Base-by-base conservation (phyloP, 371 early-diverging fungal species). In the Cokeromyces recurvatus region DNA sequence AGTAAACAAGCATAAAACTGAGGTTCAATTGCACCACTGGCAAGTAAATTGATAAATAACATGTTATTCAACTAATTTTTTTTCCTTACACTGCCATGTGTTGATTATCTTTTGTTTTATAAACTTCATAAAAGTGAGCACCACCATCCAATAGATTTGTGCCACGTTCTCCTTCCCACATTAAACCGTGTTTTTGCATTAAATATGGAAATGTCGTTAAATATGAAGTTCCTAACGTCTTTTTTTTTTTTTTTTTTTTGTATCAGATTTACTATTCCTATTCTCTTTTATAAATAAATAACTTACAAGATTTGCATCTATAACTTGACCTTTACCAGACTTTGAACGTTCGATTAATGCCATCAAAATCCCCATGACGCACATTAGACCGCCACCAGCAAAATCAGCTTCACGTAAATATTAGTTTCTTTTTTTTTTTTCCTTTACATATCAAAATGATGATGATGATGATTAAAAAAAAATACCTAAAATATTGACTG, bases 301-400 rank as follows among this genome's bases (percentile, higher is more conserved):
- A 37, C 64, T 58, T 64, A 86, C 81, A 77, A 89, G 78, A 41
- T 78, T 77, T 1, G 79, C 78, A 54, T 89, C 90, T 1, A 89
- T 55, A 1, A 89, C 79, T 53, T 85, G 85, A 2, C 90, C 90
- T 49, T 74, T 67, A n/a, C 83, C 83, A 2, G 87, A 78, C 24
- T 49, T 59, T 11, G 50, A n/a, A 9, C 87, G 60, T 45, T 86
- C 84, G 11, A 84, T 44, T 12, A 89, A 49, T 1, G 90, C 86
- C 47, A 85, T 61, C 20, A 87, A 53, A 38, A 89, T 77, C 14
- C 87, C 87, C 53, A 84, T 61, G 0, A 75, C 87, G 44, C 84
- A 82, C 60, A 89, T 71, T 24, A 87, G 38, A 23, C 83, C 79
- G 32, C 90, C 90, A 36, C 87, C 87, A 38, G 87, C 86, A 65